Percentiles rank a stretch among this genome's conserved stretches.
Conservation (phyloP, 768 basidiomycete species). For the Naematelia aurantialba region DNA sequence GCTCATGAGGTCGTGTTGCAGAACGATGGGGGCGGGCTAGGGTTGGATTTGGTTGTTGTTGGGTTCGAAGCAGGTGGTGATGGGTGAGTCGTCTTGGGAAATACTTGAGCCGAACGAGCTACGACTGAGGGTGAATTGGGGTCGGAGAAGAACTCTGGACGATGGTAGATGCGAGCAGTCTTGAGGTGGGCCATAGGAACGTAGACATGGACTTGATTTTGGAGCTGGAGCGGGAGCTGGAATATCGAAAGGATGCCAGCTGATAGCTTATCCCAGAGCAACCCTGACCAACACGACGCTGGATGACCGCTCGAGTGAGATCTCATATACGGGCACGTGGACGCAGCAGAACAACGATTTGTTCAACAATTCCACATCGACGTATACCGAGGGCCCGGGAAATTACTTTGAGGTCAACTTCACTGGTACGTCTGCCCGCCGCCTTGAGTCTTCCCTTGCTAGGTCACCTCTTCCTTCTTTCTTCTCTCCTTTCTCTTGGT, state of each 20-base stretch:
- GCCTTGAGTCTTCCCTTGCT: too few relatives aligned
- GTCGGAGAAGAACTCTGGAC: too few relatives aligned
- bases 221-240: too few relatives aligned
- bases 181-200: too few relatives aligned
- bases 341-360: slow-evolving; percentile 33
- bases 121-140: too few relatives aligned
- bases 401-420: slow-evolving; percentile 36
- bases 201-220: too few relatives aligned
- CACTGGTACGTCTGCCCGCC: slow-evolving; percentile 17
- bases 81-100: slow-evolving; percentile 28
- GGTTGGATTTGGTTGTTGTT: slow-evolving; percentile 36
- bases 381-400: slow-evolving; percentile 39
- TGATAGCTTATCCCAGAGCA: slow-evolving; percentile 16
- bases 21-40: slow-evolving; percentile 33
- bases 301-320: slow-evolving; percentile 30
- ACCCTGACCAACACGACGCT: slow-evolving; percentile 41
- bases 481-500: too few relatives aligned
- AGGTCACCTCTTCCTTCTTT: too few relatives aligned
- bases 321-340: slow-evolving; percentile 43
- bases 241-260: not conserved
- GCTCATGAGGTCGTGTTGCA: slow-evolving; percentile 32
- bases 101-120: too few relatives aligned
- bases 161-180: too few relatives aligned
- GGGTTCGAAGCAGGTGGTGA: slow-evolving; percentile 31
- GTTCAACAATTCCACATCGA: slow-evolving; percentile 42